These are phyloP conservation scores for Brasenia schreberi DNA, from an alignment of 164 flowering plant species.

Conservation along the genomic window DNA sequence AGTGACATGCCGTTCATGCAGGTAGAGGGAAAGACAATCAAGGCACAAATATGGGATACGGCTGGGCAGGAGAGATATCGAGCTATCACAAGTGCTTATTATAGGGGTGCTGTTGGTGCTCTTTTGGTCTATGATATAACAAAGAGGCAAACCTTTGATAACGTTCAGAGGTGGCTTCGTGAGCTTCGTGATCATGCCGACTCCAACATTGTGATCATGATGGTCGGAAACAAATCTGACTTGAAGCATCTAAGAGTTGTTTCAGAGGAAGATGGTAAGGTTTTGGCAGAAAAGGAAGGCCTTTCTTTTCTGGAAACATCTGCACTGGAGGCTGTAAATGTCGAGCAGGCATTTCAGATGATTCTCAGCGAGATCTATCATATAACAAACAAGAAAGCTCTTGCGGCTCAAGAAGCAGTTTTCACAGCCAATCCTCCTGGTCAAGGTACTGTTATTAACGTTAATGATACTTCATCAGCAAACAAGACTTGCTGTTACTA, in stretches of 20 bases:
- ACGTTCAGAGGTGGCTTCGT: slow-evolving; percentile 52
- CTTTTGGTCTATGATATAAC: slow-evolving; percentile 66
- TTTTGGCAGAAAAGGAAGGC: slow-evolving; percentile 48
- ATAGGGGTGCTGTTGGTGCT: too few relatives aligned
- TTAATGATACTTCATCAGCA: slow-evolving; percentile 18
- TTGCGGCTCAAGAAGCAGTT: slow-evolving; percentile 56
- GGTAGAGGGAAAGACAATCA: slow-evolving; percentile 80
- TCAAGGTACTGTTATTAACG: slow-evolving; percentile 48
- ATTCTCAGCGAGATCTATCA: slow-evolving; percentile 51
- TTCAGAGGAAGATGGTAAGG: slow-evolving; percentile 34
- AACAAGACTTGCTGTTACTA: slow-evolving; percentile 39
- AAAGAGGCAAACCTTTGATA: slow-evolving; percentile 65
- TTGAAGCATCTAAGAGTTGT: slow-evolving; percentile 46
- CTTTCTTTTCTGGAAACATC: slow-evolving; percentile 52
- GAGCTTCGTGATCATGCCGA: slow-evolving; percentile 54
- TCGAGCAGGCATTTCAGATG: slow-evolving; percentile 52
- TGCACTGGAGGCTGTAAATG: slow-evolving; percentile 41
- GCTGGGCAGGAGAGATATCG: slow-evolving; percentile 88
- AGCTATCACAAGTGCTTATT: slow-evolving; percentile 31
- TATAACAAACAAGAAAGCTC: slow-evolving; percentile 50
- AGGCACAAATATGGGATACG: slow-evolving; percentile 91
- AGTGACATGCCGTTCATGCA: slow-evolving; percentile 8
- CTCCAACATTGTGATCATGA: slow-evolving; percentile 56
- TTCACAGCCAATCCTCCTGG: slow-evolving; percentile 25
- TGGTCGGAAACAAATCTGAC: slow-evolving; percentile 60